These are phyloP conservation scores for Medicago lupulina DNA, from an alignment of 306 rosid genomes.

Conservation along the genomic window DNA sequence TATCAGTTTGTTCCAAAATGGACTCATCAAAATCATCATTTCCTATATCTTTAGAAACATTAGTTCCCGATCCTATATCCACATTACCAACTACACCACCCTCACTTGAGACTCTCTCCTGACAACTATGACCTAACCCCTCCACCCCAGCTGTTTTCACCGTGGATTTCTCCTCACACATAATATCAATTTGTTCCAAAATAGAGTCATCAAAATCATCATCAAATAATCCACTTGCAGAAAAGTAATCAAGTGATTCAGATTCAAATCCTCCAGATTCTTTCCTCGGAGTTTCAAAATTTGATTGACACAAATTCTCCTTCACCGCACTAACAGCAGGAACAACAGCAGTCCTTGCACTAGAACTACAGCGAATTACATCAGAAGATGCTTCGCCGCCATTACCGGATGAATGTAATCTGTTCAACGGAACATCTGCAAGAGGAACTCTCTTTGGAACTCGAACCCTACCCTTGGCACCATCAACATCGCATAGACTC, in stretches of 20 bases:
- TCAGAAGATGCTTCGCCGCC: background rate
- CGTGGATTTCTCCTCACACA: conserved; percentile 64
- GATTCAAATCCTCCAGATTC: conserved; percentile 36
- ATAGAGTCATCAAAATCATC: conserved; percentile 74
- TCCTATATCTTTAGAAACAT: conserved; percentile 32
- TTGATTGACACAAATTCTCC: conserved; percentile 36
- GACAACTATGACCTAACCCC: conserved; percentile 23
- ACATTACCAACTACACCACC: conserved; percentile 33
- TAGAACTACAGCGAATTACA: background rate
- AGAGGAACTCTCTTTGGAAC: conserved; percentile 61
- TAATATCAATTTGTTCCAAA: conserved; percentile 71
- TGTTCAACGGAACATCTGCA: conserved; percentile 57
- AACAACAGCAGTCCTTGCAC: conserved; percentile 20
- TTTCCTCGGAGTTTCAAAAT: conserved; percentile 60
- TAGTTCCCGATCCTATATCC: conserved; percentile 23
- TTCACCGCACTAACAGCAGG: conserved; percentile 25
- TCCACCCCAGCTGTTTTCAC: conserved; percentile 38
- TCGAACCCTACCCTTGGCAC: conserved; percentile 36
- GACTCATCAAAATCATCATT: conserved; percentile 21
- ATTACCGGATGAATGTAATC: conserved; percentile 23
- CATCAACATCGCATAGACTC: conserved; percentile 39
- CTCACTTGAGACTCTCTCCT: conserved; percentile 24
- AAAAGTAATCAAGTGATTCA: conserved; percentile 45
- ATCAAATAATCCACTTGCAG: conserved; percentile 44
- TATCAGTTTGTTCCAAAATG: conserved; percentile 56